Percentiles rank a stretch among this genome's conserved stretches.
Evolutionary conservation across 768 basidiomycete species (phyloP).

Genomic region (Coprinopsis marcescibilis): DNA sequence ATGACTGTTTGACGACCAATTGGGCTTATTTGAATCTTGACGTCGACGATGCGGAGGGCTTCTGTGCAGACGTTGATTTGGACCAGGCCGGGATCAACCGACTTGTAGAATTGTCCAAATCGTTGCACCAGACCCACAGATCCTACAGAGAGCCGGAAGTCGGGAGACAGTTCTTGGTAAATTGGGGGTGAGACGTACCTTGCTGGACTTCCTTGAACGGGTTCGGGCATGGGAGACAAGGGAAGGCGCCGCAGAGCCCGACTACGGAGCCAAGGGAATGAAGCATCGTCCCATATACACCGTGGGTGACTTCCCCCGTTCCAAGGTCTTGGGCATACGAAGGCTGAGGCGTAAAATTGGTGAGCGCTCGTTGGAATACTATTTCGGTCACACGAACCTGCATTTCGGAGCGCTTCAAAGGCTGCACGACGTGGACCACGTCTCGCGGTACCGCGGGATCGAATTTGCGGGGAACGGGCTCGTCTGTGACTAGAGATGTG

Average conservation of each 20-base stretch:
- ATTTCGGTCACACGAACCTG: conserved; percentile 44
- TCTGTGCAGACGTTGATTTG: conserved; percentile 96
- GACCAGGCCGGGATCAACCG: conserved; percentile 88
- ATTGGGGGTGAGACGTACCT: conserved; percentile 36
- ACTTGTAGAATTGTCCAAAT: conserved; percentile 95
- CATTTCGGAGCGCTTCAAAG: conserved; percentile 81
- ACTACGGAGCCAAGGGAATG: conserved; percentile 61
- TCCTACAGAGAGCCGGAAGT: conserved; percentile 37
- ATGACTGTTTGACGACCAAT: conserved; percentile 88
- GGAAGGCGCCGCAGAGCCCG: conserved; percentile 70
- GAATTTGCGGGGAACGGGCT: conserved; percentile 31
- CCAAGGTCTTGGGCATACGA: conserved; percentile 92
- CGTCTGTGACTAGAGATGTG: conserved; percentile 55
- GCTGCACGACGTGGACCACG: conserved; percentile 79
- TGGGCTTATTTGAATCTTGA: conserved; percentile 91
- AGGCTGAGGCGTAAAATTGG: conserved; percentile 41
- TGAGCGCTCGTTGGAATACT: neutral
- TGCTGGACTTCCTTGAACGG: conserved; percentile 83
- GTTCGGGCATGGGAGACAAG: conserved; percentile 82
- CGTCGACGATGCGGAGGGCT: conserved; percentile 78
- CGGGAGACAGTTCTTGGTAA: neutral
- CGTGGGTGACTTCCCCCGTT: conserved; percentile 70
- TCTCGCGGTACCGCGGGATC: conserved; percentile 21
- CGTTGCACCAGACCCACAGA: conserved; percentile 88
- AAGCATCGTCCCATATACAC: conserved; percentile 78